Percentiles rank a stretch among this genome's conserved stretches.
phyloP scores from a whole-genome alignment of 2,329 filamentous ascomycete species.

The Pyrenophora graminea region DNA sequence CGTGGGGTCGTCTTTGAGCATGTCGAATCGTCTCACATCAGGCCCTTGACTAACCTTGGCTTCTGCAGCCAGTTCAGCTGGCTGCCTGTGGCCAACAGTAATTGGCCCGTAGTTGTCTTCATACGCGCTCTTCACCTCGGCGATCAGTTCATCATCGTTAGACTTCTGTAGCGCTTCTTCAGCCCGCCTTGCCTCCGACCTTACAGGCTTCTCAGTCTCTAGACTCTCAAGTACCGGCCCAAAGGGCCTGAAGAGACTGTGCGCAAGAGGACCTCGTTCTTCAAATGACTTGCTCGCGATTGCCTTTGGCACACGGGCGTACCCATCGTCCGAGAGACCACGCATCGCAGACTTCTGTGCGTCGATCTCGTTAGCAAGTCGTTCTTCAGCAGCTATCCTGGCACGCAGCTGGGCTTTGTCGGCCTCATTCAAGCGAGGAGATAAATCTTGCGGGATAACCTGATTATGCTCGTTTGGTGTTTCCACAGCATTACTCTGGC shows the following conservation, averaged over 20 bases:
- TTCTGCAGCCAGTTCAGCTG: constrained; percentile 2
- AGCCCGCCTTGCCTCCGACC: constrained; percentile 8
- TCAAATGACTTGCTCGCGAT: constrained; percentile 19
- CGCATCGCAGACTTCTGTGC: constrained; percentile 35
- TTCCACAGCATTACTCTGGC: background rate
- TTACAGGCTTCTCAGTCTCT: constrained; percentile 19
- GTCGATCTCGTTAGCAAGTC: constrained; percentile 34
- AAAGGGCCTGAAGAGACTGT: constrained; percentile 42
- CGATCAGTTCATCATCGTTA: constrained; percentile 27
- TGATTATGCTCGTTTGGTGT: background rate
- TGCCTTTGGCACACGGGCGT: constrained; percentile 22
- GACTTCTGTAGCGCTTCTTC: constrained; percentile 16
- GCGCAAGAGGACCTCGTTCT: constrained; percentile 28
- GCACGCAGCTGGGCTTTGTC: constrained; percentile 13
- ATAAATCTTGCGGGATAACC: background rate
- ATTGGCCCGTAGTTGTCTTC: constrained; percentile 37
- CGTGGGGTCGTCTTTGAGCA: constrained; percentile 22
- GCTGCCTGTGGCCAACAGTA: constrained; percentile 29
- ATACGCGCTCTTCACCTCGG: constrained; percentile 31
- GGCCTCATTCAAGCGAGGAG: background rate
- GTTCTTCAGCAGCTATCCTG: constrained; percentile 23
- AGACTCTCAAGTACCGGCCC: constrained; percentile 31
- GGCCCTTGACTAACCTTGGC: background rate
- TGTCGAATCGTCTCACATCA: constrained; percentile 9
- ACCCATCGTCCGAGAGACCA: constrained; percentile 38